These are phyloP conservation scores for Fusarium denticulatum DNA, from an alignment of 2,329 filamentous ascomycete species.

Conservation along the genomic window DNA sequence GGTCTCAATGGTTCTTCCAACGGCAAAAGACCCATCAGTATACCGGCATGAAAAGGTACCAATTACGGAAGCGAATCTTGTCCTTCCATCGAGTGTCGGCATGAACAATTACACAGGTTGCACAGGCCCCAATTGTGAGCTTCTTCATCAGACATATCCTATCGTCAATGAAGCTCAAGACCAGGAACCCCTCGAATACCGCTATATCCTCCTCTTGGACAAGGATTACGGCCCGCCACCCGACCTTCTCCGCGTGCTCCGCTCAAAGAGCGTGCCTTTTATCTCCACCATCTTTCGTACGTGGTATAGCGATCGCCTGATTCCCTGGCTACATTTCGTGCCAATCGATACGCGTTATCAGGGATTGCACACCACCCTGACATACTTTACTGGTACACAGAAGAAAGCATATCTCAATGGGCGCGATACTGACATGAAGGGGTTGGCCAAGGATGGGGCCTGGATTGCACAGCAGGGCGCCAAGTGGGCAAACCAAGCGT, in stretches of 20 bases:
- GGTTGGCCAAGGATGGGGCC: slow-evolving; percentile 62
- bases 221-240: slow-evolving; percentile 72
- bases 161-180: slow-evolving; percentile 52
- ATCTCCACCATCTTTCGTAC: slow-evolving; percentile 77
- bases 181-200: slow-evolving; percentile 67
- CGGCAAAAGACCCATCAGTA: slow-evolving; percentile 46
- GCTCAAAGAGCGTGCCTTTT: slow-evolving; percentile 74
- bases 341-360: slow-evolving; percentile 79
- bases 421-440: slow-evolving; percentile 57
- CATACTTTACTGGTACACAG: slow-evolving; percentile 75
- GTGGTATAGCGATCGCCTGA: slow-evolving; percentile 81
- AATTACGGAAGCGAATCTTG: slow-evolving; percentile 62
- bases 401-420: slow-evolving; percentile 55
- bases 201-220: slow-evolving; percentile 78
- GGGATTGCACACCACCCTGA: slow-evolving; percentile 76
- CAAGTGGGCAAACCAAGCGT: slow-evolving; percentile 70
- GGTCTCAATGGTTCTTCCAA: slow-evolving; percentile 67
- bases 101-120: slow-evolving; percentile 68
- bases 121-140: slow-evolving; percentile 54
- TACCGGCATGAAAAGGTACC: slow-evolving; percentile 67
- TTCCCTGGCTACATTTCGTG: slow-evolving; percentile 83
- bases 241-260: slow-evolving; percentile 69
- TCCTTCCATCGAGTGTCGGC: slow-evolving; percentile 65
- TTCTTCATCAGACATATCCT: slow-evolving; percentile 47
- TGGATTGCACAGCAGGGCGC: slow-evolving; percentile 74